These are phyloP conservation scores for Ogataea chonburiensis DNA, from an alignment of 805 yeast genomes.

Conservation along the genomic window DNA sequence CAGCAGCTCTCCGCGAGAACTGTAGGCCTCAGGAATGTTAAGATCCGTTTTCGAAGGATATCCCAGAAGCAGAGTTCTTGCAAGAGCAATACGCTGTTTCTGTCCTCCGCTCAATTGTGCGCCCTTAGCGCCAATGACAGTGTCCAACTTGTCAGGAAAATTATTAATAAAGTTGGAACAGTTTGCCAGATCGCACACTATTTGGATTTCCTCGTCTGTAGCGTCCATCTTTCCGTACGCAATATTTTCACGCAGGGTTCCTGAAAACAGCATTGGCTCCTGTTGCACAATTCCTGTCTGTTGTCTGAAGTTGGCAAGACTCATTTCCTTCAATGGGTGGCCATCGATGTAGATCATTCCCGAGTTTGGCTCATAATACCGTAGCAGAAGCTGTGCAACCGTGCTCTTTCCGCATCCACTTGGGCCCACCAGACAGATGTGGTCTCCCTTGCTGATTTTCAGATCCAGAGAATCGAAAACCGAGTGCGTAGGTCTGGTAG, in stretches of 20 bases:
- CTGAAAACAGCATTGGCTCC: conserved; percentile 87
- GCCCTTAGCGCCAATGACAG: conserved; percentile 83
- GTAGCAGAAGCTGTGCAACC: conserved; percentile 68
- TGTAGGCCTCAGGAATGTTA: conserved; percentile 17
- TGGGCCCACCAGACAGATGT: conserved; percentile 94
- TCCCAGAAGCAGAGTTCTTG: conserved; percentile 72
- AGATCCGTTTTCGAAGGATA: conserved; percentile 20
- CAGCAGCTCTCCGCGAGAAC: conserved; percentile 25
- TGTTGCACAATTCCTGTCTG: conserved; percentile 90
- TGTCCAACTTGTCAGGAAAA: conserved; percentile 81
- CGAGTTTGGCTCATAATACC: conserved; percentile 75
- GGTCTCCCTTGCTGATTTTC: conserved; percentile 72
- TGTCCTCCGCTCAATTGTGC: conserved; percentile 94
- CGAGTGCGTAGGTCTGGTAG: conserved; percentile 71
- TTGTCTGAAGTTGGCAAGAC: conserved; percentile 69
- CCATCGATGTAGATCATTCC: conserved; percentile 70
- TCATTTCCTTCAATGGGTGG: conserved; percentile 58
- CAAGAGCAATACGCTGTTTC: conserved; percentile 88
- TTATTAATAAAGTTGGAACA: conserved; percentile 64
- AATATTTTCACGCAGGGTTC: conserved; percentile 80
- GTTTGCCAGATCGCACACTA: conserved; percentile 70
- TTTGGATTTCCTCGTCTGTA: conserved; percentile 54
- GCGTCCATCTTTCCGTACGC: conserved; percentile 69
- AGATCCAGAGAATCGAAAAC: conserved; percentile 65
- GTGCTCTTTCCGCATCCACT: conserved; percentile 96